Base-by-base conservation (phyloP, 306 rosid genomes). In the Sesbania bispinosa region DNA sequence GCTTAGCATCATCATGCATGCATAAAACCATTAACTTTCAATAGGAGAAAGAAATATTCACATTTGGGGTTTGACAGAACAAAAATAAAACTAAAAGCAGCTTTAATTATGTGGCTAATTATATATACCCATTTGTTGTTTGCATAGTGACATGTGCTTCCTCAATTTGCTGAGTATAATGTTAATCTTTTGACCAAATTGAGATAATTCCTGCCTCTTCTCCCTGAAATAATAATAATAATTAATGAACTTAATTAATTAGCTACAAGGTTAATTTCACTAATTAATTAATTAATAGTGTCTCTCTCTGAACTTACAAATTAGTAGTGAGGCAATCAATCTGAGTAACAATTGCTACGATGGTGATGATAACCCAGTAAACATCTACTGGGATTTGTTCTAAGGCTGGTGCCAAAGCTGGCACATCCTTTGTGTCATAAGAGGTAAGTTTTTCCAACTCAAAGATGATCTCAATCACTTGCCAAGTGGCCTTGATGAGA, bases 361-460 rank as follows among this genome's bases (percentile, higher is more conserved):
- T 51, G 19, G 92, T 80, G 16, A 80, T 58, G 77, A 88, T 87
- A 16, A 81, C 71, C 96, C 93, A 88, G 13, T 82, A 92, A 6
- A 82, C 93, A 78, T 86, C 82, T 29, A 81, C 35, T 0, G 70
- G 70, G 38, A 63, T n/a, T 26, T 63, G 70, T 42, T 42, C 39
- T 20, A 63, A 24, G 5, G 70, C 54, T 14, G 23, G 53, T 24
- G n/a, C 70, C 30, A 62, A 47, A 7, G 52, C 69, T 21, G 69
- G 69, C 4, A 62, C 36, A 7, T 39, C 52, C 69, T 82, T 0
- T 84, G 86, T 62, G 57, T 81, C 73, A n/a, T 33, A 43, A 60
- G 7, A 10, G 4, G 51, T 62, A 23, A 46, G n/a, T 33, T 5
- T 73, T 83, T 80, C 84, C 33, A 85, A 43, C 77, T 77, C 77